Evolutionary conservation across 179 eudicot species (phyloP).

Genomic region (Spinacia oleracea): DNA sequence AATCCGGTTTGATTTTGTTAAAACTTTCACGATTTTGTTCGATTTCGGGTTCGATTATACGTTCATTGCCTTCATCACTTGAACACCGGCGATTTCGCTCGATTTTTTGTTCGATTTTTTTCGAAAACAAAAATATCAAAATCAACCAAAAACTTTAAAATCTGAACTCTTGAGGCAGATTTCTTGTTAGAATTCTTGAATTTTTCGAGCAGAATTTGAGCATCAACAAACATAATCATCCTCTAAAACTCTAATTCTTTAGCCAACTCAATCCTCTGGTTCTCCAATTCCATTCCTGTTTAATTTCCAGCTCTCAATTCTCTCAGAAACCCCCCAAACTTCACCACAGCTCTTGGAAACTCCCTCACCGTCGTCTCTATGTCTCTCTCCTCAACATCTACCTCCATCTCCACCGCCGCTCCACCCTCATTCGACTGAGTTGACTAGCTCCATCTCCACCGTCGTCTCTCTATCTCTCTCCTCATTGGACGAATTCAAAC

Average conservation of each 20-base stretch:
- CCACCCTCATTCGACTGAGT: not conserved
- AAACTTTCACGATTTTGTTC: too few relatives aligned
- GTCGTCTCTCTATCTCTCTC: too few relatives aligned
- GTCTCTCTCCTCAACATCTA: not conserved
- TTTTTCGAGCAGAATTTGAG: not conserved
- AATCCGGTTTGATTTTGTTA: too few relatives aligned
- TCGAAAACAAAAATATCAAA: too few relatives aligned
- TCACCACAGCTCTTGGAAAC: not conserved
- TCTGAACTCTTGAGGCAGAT: not conserved
- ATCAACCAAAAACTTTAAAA: not conserved
- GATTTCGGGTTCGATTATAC: too few relatives aligned
- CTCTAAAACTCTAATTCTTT: not conserved
- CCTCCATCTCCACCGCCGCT: not conserved
- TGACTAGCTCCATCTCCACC: not conserved
- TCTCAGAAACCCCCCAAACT: not conserved
- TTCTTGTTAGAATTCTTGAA: not conserved
- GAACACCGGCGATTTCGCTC: too few relatives aligned
- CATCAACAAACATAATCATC: constrained; percentile 1
- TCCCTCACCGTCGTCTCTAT: not conserved
- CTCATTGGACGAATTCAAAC: not conserved
- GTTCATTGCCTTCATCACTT: too few relatives aligned
- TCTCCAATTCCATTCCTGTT: constrained; percentile 2
- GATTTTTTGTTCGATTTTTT: too few relatives aligned
- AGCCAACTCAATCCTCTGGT: not conserved
- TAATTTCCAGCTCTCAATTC: not conserved